These are phyloP conservation scores for Arabis hirsuta DNA, from an alignment of 345 rosid genomes.

Conservation along the genomic window DNA sequence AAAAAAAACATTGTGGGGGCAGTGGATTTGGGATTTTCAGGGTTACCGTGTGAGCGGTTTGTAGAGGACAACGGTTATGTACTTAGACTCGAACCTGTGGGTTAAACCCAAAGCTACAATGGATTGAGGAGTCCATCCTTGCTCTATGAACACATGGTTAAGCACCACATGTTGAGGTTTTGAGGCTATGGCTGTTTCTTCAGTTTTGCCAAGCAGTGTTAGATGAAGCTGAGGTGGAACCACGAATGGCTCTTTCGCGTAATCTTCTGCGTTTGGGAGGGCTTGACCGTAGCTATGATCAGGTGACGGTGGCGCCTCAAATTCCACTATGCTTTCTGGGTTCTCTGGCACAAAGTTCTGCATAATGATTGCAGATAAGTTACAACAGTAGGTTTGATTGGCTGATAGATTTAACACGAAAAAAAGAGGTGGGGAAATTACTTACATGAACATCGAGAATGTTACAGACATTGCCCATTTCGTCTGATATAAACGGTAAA, in stretches of 20 bases:
- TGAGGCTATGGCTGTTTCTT: constrained; percentile 48
- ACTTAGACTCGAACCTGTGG: constrained; percentile 86
- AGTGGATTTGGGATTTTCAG: neutral
- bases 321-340: constrained; percentile 74
- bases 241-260: constrained; percentile 69
- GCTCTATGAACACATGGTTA: constrained; percentile 82
- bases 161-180: constrained; percentile 89
- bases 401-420: neutral
- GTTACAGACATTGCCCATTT: constrained; percentile 69
- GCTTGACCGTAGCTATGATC: constrained; percentile 68
- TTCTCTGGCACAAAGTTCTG: constrained; percentile 82
- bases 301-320: constrained; percentile 85
- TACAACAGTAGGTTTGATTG: constrained; percentile 1
- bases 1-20: constrained; percentile 18
- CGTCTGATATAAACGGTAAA: constrained; percentile 74
- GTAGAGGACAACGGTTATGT: constrained; percentile 86
- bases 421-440: neutral
- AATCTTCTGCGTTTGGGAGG: constrained; percentile 70
- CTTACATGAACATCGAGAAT: constrained; percentile 86
- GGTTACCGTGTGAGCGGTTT: constrained; percentile 73
- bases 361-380: constrained; percentile 20
- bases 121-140: constrained; percentile 79
- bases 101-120: constrained; percentile 82
- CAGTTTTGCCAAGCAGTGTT: constrained; percentile 62
- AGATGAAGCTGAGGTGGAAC: constrained; percentile 80